Evolutionary conservation across 495 filamentous ascomycete genomes (phyloP).

Genomic region (Penicillium roqueforti): DNA sequence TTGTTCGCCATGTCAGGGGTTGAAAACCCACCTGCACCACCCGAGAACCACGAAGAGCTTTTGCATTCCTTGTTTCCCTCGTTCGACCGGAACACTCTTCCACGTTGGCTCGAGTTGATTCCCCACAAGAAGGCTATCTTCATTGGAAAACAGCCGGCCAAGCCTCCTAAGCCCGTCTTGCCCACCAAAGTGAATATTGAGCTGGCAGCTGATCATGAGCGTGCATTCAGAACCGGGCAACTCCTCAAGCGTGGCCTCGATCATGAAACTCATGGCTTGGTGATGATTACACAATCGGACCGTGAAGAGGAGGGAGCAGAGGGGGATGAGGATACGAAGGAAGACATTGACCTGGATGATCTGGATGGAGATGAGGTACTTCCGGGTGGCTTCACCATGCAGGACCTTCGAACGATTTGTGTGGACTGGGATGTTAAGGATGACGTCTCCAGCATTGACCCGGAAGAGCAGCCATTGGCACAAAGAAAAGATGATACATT

Average conservation of each 20-base stretch:
- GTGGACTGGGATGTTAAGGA: constrained; percentile 73
- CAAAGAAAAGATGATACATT: constrained; percentile 18
- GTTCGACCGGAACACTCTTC: constrained; percentile 61
- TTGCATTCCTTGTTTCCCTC: constrained; percentile 65
- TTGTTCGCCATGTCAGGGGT: constrained; percentile 50
- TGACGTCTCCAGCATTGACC: constrained; percentile 28
- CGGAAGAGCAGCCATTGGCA: constrained; percentile 20
- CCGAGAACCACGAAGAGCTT: constrained; percentile 62
- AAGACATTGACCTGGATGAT: constrained; percentile 56
- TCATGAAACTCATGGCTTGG: constrained; percentile 52
- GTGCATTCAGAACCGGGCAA: constrained; percentile 65
- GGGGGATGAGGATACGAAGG: constrained; percentile 51
- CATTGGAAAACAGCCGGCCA: constrained; percentile 62
- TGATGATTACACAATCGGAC: constrained; percentile 51
- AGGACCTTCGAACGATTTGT: constrained; percentile 75
- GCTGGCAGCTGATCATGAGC: constrained; percentile 73
- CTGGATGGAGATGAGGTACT: constrained; percentile 44
- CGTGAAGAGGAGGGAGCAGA: constrained; percentile 52
- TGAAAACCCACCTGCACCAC: constrained; percentile 50
- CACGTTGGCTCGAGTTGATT: constrained; percentile 69
- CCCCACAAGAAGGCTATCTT: constrained; percentile 69
- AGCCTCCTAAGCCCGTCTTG: constrained; percentile 72
- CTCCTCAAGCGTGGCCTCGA: constrained; percentile 53
- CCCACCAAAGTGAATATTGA: constrained; percentile 87
- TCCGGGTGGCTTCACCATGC: constrained; percentile 61